Evolutionary conservation across 495 filamentous ascomycete species (phyloP), one percentile per base, ranked within the genome.

Genomic region (Amphirosellinia nigrospora): DNA sequence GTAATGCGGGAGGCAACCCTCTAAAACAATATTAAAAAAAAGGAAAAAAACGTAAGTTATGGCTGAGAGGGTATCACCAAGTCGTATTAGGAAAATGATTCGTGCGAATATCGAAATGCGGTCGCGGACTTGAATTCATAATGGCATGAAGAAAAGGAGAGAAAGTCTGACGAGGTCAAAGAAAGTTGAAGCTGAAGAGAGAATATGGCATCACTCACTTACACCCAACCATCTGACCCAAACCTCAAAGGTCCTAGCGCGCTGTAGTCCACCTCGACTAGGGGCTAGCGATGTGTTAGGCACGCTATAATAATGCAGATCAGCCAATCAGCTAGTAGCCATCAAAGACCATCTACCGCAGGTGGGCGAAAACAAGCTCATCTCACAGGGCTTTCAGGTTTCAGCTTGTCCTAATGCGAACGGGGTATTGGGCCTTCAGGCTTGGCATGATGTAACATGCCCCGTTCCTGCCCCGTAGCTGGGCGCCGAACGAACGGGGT

Each of bases 361-460:
- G 32, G 8, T 16, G 16, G 8, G 32, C 55, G n/a, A 28, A 36
- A 58, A 58, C 58, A 61, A 41, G 58, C 58, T 61, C 34, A 41
- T 39, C 58, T 41, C n/a, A 11, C 34, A 41, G 58, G 36, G 36
- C 34, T 23, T 16, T 6, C n/a, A n/a, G n/a, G 58, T 61, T 61
- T 61, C 58, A 61, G 36, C n/a, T 13, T 41, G 58, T 39, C 36
- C n/a, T 36, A 26, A 41, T 41, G 36, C 36, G 34, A 28, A 23
- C 8, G 36, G 58, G 58, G 34, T 6, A 15, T 15, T 36, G 30
- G 36, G 34, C 1, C 58, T 5, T 3, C 16, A 39, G 0, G 58
- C 58, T 61, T 61, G 58, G 58, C 58, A 61, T 41, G 34, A 41
- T 61, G 58, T 41, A 41, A 61, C 36, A 11, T 23, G 32, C 30